phyloP scores from a whole-genome alignment of 2,329 filamentous ascomycete species.

The Pyrenophora graminea region DNA sequence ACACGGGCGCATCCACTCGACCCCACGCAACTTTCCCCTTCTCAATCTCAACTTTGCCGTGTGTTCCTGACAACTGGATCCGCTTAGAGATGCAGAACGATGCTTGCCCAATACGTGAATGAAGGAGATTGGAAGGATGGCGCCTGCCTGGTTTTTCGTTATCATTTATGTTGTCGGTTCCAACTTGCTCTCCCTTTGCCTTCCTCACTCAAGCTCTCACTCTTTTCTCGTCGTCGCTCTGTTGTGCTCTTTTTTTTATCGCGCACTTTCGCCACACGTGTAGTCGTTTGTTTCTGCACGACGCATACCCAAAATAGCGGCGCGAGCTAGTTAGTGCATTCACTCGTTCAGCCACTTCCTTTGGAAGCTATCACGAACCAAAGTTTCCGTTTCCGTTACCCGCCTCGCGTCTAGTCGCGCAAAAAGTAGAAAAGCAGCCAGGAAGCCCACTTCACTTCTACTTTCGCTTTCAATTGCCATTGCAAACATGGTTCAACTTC shows the following conservation, averaged over 20 bases:
- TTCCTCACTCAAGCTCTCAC: not conserved
- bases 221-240: not conserved
- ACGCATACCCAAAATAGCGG: not conserved
- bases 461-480: not conserved
- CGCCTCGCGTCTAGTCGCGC: not conserved
- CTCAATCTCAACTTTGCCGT: conserved; percentile 3
- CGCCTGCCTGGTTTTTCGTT: no score
- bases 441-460: not conserved
- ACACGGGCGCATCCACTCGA: conserved; percentile 2
- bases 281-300: not conserved
- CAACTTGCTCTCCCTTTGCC: not conserved
- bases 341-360: not conserved
- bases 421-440: not conserved
- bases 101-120: not conserved
- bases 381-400: not conserved
- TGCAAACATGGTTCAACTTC: conserved; percentile 12
- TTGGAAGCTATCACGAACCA: not conserved
- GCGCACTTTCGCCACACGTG: not conserved
- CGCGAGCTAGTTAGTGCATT: not conserved
- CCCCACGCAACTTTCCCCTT: not conserved
- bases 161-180: not conserved
- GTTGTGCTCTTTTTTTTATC: not conserved
- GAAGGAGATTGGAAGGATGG: no score
- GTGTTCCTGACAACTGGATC: conserved; percentile 4
- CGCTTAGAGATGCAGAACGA: not conserved